Evolutionary conservation across 805 yeast species (phyloP).

Genomic region (Debaryomyces tyrocola): DNA sequence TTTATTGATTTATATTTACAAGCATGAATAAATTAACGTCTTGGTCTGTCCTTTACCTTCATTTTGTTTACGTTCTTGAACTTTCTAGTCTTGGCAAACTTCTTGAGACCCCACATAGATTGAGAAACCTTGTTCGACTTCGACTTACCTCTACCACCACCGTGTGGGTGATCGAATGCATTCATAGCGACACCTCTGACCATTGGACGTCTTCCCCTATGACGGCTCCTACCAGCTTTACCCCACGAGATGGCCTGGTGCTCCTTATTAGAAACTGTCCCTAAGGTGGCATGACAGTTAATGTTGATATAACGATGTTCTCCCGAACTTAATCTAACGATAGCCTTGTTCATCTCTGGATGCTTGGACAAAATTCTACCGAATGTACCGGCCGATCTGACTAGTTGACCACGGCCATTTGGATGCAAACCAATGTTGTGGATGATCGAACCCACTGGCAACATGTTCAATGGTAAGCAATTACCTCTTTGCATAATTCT

Average conservation of each 20-base stretch:
- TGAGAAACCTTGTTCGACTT: conserved; percentile 92
- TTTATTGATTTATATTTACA: conserved; percentile 39
- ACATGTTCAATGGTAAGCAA: conserved; percentile 87
- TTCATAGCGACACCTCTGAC: conserved; percentile 99
- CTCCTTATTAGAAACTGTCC: conserved; percentile 88
- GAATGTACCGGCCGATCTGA: conserved; percentile 92
- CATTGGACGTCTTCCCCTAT: conserved; percentile 89
- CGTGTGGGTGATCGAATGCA: conserved; percentile 96
- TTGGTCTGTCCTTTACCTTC: conserved; percentile 90
- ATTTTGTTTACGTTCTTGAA: conserved; percentile 81
- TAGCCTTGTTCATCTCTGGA: conserved; percentile 67
- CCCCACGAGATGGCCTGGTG: conserved; percentile 89
- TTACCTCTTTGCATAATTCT: conserved; percentile 91
- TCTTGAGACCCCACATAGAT: conserved; percentile 97
- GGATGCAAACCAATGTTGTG: conserved; percentile 80
- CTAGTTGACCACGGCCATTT: conserved; percentile 79
- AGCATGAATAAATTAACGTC: conserved; percentile 28
- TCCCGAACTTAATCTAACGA: conserved; percentile 83
- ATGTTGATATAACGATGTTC: conserved; percentile 88
- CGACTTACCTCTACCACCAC: conserved; percentile 99
- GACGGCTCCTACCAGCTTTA: conserved; percentile 94
- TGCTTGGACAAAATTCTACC: conserved; percentile 83
- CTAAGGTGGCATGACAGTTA: conserved; percentile 91
- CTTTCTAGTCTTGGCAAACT: conserved; percentile 89
- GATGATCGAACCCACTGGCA: conserved; percentile 90